Percentiles rank a stretch among this genome's conserved stretches.
Conservation (phyloP, 768 basidiomycete species). For the Boletellus emodensis region DNA sequence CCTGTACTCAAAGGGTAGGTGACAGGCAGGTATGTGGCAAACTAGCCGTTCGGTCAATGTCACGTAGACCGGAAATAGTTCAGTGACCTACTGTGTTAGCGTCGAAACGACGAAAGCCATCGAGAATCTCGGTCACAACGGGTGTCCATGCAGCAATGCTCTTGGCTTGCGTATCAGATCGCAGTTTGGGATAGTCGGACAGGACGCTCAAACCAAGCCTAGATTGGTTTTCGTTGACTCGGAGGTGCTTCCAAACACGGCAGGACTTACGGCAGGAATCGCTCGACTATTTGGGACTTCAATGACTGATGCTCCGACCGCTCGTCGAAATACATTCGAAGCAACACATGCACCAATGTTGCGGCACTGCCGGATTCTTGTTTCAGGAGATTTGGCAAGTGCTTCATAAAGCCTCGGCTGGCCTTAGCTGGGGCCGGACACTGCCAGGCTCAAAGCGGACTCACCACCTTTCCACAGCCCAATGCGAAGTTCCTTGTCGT, state of each 20-base stretch:
- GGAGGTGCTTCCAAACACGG: background rate
- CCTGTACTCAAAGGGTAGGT: constrained; percentile 90
- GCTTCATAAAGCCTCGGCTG: constrained; percentile 95
- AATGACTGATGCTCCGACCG: constrained; percentile 85
- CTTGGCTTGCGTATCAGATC: constrained; percentile 86
- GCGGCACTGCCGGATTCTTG: constrained; percentile 98
- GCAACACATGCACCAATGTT: constrained; percentile 85
- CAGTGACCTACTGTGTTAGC: constrained; percentile 75
- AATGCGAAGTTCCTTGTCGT: constrained; percentile 94
- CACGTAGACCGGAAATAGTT: background rate
- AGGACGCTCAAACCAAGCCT: constrained; percentile 88
- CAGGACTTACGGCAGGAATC: constrained; percentile 59
- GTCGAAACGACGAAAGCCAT: constrained; percentile 87
- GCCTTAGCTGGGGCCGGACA: constrained; percentile 3
- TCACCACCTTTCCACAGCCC: constrained; percentile 99
- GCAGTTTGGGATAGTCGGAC: constrained; percentile 86
- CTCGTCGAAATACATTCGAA: constrained; percentile 91
- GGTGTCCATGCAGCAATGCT: constrained; percentile 98
- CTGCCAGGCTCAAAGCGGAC: constrained; percentile 32
- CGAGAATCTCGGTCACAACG: constrained; percentile 92
- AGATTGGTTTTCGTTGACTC: constrained; percentile 6
- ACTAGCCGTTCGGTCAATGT: constrained; percentile 46
- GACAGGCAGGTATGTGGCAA: constrained; percentile 79
- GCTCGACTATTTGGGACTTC: constrained; percentile 73
- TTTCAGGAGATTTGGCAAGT: constrained; percentile 93